phyloP scores from a whole-genome alignment of 257 asterid species.

The Solanum paucissectum region DNA sequence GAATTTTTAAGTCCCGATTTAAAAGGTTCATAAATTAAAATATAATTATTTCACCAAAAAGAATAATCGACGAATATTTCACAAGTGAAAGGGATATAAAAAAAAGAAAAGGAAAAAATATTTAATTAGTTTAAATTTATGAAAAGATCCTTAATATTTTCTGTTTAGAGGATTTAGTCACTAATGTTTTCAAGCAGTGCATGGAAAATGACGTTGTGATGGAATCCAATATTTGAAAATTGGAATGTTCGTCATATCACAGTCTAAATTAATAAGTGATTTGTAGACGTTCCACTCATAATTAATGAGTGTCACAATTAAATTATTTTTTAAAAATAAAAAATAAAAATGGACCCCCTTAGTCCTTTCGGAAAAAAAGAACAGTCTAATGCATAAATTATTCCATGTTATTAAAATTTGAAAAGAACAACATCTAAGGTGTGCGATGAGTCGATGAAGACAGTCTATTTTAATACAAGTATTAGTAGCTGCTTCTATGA shows the following conservation, averaged over 20 bases:
- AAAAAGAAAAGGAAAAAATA: neutral
- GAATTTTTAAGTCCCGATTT: neutral
- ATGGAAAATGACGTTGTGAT: neutral
- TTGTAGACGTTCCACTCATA: neutral
- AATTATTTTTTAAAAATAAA: neutral
- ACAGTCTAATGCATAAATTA: neutral
- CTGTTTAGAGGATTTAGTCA: neutral
- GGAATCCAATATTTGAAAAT: neutral
- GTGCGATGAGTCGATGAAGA: neutral
- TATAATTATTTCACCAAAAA: neutral
- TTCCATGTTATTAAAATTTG: accelerated
- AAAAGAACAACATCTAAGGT: accelerated
- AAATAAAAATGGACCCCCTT: neutral
- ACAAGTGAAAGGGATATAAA: neutral
- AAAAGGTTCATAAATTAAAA: neutral
- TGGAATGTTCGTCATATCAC: neutral
- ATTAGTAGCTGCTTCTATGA: accelerated
- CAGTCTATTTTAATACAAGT: neutral
- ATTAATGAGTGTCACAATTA: neutral
- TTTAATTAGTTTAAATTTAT: neutral
- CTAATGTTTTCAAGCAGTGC: neutral
- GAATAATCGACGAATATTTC: neutral
- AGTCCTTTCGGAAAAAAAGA: neutral
- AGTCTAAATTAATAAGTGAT: neutral
- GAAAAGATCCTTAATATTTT: neutral